Conservation (phyloP, 495 filamentous ascomycete genomes). For the Halenospora varia region DNA sequence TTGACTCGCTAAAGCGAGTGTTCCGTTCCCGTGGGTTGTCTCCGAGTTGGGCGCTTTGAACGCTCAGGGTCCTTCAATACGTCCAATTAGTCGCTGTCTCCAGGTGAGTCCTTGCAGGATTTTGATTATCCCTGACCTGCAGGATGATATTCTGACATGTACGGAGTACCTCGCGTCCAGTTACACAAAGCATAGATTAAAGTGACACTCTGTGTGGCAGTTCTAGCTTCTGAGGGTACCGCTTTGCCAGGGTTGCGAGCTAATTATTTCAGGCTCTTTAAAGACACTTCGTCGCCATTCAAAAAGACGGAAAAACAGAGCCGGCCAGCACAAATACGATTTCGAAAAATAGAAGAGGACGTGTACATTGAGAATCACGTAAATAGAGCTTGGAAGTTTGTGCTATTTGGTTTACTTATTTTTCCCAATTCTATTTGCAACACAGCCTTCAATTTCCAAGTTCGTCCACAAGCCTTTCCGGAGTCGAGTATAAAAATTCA, state of each 20-base stretch:
- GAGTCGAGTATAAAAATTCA: no score
- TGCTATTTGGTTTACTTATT: not conserved
- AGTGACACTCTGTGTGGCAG: not conserved
- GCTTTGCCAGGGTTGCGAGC: slow-evolving; percentile 1
- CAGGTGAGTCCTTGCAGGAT: not conserved
- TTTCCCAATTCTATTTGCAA: no score
- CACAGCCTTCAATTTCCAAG: no score
- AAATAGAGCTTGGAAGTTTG: not conserved
- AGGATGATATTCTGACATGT: not conserved
- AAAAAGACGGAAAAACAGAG: not conserved
- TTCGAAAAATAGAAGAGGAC: not conserved
- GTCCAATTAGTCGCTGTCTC: not conserved
- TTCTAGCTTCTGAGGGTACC: not conserved
- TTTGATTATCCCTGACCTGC: slow-evolving; percentile 4
- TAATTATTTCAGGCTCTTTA: slow-evolving; percentile 9
- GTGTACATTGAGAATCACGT: not conserved
- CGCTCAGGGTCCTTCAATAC: not conserved
- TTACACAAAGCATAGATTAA: slow-evolving; percentile 2
- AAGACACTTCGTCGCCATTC: slow-evolving; percentile 2
- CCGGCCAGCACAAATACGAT: not conserved
- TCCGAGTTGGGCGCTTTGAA: not conserved
- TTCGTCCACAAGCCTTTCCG: no score
- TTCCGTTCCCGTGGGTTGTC: not conserved
- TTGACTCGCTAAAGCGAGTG: not conserved
- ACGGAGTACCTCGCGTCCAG: not conserved